Conservation (phyloP, 345 rosid species). For the Arabidopsis arenosa region DNA sequence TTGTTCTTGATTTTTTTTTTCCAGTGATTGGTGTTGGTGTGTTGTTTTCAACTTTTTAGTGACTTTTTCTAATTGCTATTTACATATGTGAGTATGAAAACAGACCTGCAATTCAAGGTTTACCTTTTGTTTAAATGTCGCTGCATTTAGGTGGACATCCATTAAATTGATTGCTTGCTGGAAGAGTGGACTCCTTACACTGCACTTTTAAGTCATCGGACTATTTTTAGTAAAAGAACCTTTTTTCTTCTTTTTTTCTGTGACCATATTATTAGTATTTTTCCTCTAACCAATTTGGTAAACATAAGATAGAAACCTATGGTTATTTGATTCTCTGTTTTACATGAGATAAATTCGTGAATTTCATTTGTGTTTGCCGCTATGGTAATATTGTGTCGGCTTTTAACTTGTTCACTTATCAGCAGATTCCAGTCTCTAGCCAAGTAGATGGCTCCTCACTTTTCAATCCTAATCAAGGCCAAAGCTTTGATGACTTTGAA, state of each 20-base stretch:
- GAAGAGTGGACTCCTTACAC: conserved; percentile 34
- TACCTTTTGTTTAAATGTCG: conserved; percentile 20
- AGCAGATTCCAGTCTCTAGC: conserved; percentile 69
- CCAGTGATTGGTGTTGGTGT: too few relatives aligned
- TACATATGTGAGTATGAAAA: background rate
- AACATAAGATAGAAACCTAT: background rate
- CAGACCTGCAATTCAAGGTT: conserved; percentile 7
- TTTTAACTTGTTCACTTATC: conserved; percentile 34
- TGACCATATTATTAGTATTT: conserved; percentile 3
- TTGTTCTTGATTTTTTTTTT: background rate
- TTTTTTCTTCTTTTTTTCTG: background rate
- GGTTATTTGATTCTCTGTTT: conserved; percentile 23
- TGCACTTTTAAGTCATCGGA: conserved; percentile 1
- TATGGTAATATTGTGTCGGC: background rate
- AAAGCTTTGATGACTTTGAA: conserved; percentile 89
- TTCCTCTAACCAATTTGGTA: background rate
- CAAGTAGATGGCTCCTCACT: conserved; percentile 65
- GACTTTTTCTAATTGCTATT: conserved; percentile 2
- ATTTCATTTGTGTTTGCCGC: conserved; percentile 1
- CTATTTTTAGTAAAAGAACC: conserved; percentile 36
- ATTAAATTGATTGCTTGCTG: conserved; percentile 24
- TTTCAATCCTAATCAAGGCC: conserved; percentile 68
- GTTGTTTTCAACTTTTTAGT: background rate
- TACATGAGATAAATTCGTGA: background rate
- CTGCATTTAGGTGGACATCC: conserved; percentile 11